Evolutionary conservation across 2,329 filamentous ascomycete species (phyloP).

Genomic region (Epicoccum nigrum): DNA sequence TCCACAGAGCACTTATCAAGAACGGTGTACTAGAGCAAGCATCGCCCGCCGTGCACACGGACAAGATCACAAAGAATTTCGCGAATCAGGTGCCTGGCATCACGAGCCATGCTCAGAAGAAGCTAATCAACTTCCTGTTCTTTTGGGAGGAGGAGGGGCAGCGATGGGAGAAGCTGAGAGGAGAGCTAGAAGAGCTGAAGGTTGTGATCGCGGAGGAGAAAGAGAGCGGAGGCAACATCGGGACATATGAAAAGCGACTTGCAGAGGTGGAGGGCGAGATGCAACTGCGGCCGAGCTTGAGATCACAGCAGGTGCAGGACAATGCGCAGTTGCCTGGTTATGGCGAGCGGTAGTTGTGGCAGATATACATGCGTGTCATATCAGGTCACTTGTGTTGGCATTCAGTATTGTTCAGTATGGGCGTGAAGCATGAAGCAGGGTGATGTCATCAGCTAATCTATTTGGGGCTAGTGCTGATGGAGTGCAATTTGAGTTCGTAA

Average conservation of each 20-base stretch:
- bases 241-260: conserved; percentile 12
- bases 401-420: too few species aligned
- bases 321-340: background rate
- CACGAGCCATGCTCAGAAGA: conserved; percentile 10
- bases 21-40: conserved; percentile 1
- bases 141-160: conserved; percentile 12
- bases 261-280: conserved; percentile 11
- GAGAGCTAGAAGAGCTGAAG: conserved; percentile 8
- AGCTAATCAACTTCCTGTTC: conserved; percentile 14
- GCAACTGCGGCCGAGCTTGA: conserved; percentile 2
- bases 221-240: background rate
- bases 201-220: conserved; percentile 4
- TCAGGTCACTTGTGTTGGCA: too few species aligned
- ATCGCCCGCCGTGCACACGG: conserved; percentile 2
- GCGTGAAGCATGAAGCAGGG: background rate
- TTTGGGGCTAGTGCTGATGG: background rate
- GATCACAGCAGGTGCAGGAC: conserved; percentile 1
- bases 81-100: conserved; percentile 8
- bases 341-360: background rate
- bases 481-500: conserved; percentile 6
- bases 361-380: background rate
- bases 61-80: conserved; percentile 6
- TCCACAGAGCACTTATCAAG: conserved; percentile 8
- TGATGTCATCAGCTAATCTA: background rate
- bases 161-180: conserved; percentile 3